Evolutionary conservation across 139 green algal species (phyloP), one percentile per base, ranked within the genome.

Genomic region (Nannochloris sp.): DNA sequence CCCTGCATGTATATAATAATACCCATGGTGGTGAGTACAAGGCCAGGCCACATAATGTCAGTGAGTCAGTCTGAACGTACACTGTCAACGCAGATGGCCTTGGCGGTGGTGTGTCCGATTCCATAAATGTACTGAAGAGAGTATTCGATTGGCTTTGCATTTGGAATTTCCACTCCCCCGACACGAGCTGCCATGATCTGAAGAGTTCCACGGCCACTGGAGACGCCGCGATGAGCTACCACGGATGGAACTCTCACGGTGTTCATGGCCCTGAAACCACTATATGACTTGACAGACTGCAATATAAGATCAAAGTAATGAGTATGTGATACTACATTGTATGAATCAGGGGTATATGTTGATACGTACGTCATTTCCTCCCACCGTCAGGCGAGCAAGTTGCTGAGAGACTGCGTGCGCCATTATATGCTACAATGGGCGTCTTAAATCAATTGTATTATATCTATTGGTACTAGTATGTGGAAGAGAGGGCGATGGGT

Each of bases 51-150:
- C 20, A 23, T 23, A 23, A 23, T 23, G 20, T 23, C 20, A 23
- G 33, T 9, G 3, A 40, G 8, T 40, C 33, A 40, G 33, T 40
- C 33, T 40, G 33, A 53, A 53, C 46, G 46, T 28, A 53, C 84
- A 43, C 87, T 87, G 37, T 86, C 77, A 3, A 56, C 46, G 17
- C 98, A 73, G 43, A 99, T 96, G 36, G 76, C 76, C 78, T 93
- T 88, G 50, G 94, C 87, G 9, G 87, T 95, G 49, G 91, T 95
- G 50, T 74, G 64, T 43, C 94, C 94, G 51, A 99, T 91, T 70
- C 91, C 89, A 68, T 85, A 97, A 33, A 98, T 94, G 85, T 98
- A 98, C 67, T 91, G 90, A 55, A 99, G 84, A 2, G 89, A 91
- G 37, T 76, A 88, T 81, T 98, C 89, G 44, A 97, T 85, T 10